These are phyloP conservation scores for Dictyostelium citrinum DNA, from an alignment of 78 protist species.

Conservation along the genomic window DNA sequence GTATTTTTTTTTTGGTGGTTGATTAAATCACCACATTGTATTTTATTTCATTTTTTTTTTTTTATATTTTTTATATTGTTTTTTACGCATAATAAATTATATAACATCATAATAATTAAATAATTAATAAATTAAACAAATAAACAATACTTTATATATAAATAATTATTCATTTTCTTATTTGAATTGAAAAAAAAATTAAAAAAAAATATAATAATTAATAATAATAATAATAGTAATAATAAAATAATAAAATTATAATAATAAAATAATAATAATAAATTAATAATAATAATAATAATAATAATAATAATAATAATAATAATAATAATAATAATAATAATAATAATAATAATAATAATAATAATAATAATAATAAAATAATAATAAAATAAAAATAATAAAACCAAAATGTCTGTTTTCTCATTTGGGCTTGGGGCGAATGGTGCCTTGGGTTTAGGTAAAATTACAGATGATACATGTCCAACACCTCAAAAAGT, in stretches of 20 bases:
- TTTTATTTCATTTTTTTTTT: neutral
- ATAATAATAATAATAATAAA: neutral
- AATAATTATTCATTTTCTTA: neutral
- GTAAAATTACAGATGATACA: neutral
- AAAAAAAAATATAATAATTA: too few relatives aligned
- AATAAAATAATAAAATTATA: too few relatives aligned
- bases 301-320: too few relatives aligned
- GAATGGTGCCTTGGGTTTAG: constrained; percentile 49
- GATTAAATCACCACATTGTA: neutral
- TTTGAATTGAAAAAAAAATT: too few relatives aligned
- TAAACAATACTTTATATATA: neutral
- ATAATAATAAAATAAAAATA: too few relatives aligned
- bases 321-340: neutral
- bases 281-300: too few relatives aligned
- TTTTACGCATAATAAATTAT: neutral
- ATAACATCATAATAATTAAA: neutral
- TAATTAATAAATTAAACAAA: neutral
- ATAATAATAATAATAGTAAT: too few relatives aligned
- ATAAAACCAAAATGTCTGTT: constrained; percentile 30
- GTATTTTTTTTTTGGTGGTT: neutral
- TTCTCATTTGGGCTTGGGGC: constrained; percentile 36
- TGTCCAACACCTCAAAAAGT: constrained; percentile 30
- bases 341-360: neutral
- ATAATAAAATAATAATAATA: too few relatives aligned
- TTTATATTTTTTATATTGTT: too few relatives aligned